phyloP scores from a whole-genome alignment of 2,329 filamentous ascomycete species.

The Aspergillus aculeatus region DNA sequence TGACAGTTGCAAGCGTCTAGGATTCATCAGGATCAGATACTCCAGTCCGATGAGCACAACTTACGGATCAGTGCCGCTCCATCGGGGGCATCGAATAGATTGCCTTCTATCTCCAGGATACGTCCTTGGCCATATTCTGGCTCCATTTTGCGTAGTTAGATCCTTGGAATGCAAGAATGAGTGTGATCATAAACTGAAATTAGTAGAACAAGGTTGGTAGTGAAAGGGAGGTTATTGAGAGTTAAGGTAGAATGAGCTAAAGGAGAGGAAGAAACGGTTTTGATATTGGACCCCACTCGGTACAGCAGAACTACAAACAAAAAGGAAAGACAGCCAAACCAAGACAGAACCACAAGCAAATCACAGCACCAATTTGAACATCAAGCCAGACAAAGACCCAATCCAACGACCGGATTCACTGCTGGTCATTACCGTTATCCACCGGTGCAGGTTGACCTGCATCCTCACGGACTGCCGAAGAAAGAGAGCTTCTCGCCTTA shows the following conservation, averaged over 20 bases:
- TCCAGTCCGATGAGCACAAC: slow-evolving; percentile 8
- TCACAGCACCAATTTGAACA: neutral
- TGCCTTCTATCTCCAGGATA: slow-evolving; percentile 40
- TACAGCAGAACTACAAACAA: neutral
- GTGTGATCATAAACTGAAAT: neutral
- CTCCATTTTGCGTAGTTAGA: neutral
- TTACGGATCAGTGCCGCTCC: slow-evolving; percentile 52
- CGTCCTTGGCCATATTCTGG: neutral
- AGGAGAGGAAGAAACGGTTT: neutral
- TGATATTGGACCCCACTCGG: neutral
- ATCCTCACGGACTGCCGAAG: slow-evolving; percentile 18
- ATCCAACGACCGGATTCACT: neutral
- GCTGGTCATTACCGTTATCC: neutral
- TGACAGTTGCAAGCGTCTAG: slow-evolving; percentile 59
- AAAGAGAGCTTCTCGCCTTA: slow-evolving; percentile 26
- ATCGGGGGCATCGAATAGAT: slow-evolving; percentile 55
- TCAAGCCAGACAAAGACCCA: neutral
- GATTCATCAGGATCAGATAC: neutral
- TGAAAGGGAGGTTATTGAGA: neutral
- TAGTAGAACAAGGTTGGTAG: neutral
- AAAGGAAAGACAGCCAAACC: neutral
- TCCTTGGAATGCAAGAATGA: neutral
- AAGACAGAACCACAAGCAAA: neutral
- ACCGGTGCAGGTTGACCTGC: slow-evolving; percentile 7
- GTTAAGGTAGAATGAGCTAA: neutral